A percentile compares a stretch with the other conserved stretches of the same genome.
Conservation (phyloP, 2,329 filamentous ascomycete species). For the Remersonia thermophila region DNA sequence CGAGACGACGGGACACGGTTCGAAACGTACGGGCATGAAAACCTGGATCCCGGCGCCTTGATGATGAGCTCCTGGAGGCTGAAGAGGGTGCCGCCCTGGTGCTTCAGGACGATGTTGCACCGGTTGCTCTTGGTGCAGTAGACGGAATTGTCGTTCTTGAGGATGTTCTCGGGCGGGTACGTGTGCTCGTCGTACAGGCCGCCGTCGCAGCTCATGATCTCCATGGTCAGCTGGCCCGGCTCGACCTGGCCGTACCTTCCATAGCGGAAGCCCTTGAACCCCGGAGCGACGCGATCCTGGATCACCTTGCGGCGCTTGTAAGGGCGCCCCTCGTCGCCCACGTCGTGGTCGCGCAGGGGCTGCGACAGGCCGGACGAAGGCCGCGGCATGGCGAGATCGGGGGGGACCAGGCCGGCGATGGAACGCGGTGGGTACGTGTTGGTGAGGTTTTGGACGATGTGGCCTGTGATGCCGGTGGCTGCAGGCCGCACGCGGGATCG, state of each 20-base stretch:
- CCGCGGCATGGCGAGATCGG: constrained; percentile 17
- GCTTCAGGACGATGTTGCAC: constrained; percentile 76
- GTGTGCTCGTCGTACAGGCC: constrained; percentile 53
- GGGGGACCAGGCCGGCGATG: constrained; percentile 24
- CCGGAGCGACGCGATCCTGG: constrained; percentile 40
- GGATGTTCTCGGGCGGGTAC: constrained; percentile 67
- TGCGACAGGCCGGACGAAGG: constrained; percentile 25
- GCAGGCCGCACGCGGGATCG: constrained; percentile 14
- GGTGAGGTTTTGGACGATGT: constrained; percentile 26
- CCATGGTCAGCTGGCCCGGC: constrained; percentile 68
- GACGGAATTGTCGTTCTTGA: constrained; percentile 69
- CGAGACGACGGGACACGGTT: neutral
- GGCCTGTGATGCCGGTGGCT: constrained; percentile 3
- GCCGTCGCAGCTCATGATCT: constrained; percentile 81
- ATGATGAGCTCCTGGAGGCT: constrained; percentile 77
- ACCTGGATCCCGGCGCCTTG: constrained; percentile 68
- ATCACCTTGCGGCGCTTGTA: constrained; percentile 61
- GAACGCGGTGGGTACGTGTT: constrained; percentile 19
- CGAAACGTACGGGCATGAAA: constrained; percentile 67
- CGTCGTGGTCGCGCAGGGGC: constrained; percentile 25
- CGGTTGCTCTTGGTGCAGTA: constrained; percentile 83
- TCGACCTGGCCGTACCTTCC: constrained; percentile 81
- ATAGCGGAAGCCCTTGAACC: constrained; percentile 56
- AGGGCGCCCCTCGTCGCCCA: constrained; percentile 37
- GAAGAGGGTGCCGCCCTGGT: constrained; percentile 71